Evolutionary conservation across 1,284 basidiomycete genomes (phyloP), one percentile per base, ranked within the genome.

Genomic region (Amylostereum chailletii): DNA sequence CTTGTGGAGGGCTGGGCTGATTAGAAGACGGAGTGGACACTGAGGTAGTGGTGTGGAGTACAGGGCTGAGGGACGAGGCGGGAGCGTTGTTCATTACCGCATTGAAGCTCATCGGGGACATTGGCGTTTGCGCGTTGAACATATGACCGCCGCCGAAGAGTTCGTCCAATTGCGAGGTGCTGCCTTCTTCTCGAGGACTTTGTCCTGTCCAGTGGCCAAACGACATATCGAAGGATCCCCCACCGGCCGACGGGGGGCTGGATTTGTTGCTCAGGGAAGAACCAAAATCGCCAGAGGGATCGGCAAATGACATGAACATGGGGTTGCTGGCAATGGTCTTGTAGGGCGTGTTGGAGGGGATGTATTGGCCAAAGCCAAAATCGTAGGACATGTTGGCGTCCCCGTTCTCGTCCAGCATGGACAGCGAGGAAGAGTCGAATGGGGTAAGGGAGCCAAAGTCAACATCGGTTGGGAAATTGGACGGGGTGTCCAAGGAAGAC

Each of bases 261-360:
- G 43, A 61, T 51, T 29, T 61, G 57, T 39, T 56, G 55, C 9
- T 48, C 47, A 6, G 47, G 47, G 34, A 53, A 52, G 4, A 51
- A 54, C 19, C 56, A 53, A 47, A 27, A 54, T 58, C 46, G 56
- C 58, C 59, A 54, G 79, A 78, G 1, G 75, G 72, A 45, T 86
- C 83, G 7, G 80, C 76, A 60, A 84, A 84, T n/a, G 86, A 86
- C 72, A 85, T 86, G 70, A 83, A 88, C 64, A 80, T 73, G 1
- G 87, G 85, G 55, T 88, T 88, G 64, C 73, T 83, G 45, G 85
- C 84, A 51, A 90, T 83, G 3, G 83, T 87, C 52, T 81, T 87
- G 62, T 79, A 86, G 3, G 76, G 55, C n/a, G 56, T 57, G 31
- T 54, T 54, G 19, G 56, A 53, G 4, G 74, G 39, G 67, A 69